These are phyloP conservation scores for Chamaecyparis obtusa DNA, from an alignment of 75 land plant species.

Conservation along the genomic window DNA sequence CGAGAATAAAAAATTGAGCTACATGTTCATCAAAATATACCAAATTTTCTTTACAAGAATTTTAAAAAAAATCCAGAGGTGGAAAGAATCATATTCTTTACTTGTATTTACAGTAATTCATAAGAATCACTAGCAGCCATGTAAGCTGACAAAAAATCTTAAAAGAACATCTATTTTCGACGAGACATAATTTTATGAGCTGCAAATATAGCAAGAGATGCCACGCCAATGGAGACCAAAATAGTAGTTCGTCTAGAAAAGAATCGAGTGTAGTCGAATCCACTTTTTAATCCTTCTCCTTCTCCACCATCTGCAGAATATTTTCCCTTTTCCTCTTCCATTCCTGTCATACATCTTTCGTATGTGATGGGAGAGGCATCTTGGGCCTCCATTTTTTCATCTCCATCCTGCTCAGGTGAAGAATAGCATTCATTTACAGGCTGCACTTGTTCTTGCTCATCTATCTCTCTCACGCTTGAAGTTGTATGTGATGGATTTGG, in stretches of 20 bases:
- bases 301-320: not conserved
- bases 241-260: not conserved
- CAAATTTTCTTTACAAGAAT: no score
- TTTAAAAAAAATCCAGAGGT: no score
- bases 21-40: no score
- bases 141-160: no score
- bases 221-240: not conserved
- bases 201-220: not conserved
- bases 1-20: no score
- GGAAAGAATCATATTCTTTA: no score
- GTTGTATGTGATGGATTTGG: not conserved
- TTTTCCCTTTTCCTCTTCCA: not conserved
- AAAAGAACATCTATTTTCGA: not conserved
- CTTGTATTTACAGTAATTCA: no score
- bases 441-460: not conserved
- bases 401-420: not conserved
- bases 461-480: not conserved
- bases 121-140: no score
- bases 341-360: not conserved
- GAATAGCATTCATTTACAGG: not conserved
- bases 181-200: not conserved
- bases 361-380: not conserved
- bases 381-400: not conserved
- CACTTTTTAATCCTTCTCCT: not conserved
- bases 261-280: not conserved